Conservation (phyloP, 2,329 filamentous ascomycete species). For the Dactylellina haptotyla region DNA sequence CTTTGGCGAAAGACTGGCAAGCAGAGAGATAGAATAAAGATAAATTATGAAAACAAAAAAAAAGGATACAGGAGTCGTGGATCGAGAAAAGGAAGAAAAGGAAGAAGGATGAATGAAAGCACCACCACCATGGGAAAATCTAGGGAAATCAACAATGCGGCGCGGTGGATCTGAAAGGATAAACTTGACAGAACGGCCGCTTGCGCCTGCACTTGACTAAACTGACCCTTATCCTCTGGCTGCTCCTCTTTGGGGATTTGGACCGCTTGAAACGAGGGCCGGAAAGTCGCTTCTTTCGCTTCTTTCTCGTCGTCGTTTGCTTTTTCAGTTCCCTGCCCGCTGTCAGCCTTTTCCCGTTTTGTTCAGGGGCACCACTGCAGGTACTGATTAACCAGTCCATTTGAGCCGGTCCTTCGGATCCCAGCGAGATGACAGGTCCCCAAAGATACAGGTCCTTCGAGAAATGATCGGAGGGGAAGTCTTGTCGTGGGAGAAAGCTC, state of each 20-base stretch:
- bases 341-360: slow-evolving; percentile 51
- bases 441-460: neutral
- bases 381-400: slow-evolving; percentile 23
- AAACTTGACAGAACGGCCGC: slow-evolving; percentile 38
- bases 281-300: slow-evolving; percentile 50
- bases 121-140: slow-evolving; percentile 10
- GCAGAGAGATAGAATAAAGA: slow-evolving; percentile 5
- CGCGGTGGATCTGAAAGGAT: slow-evolving; percentile 46
- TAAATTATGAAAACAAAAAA: slow-evolving; percentile 22
- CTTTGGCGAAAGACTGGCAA: slow-evolving; percentile 20
- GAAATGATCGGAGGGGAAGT: neutral
- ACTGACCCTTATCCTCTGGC: slow-evolving; percentile 49
- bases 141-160: slow-evolving; percentile 9
- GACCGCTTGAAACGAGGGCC: slow-evolving; percentile 40
- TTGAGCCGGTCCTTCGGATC: slow-evolving; percentile 27
- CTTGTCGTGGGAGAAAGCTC: neutral
- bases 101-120: slow-evolving; percentile 16
- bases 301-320: slow-evolving; percentile 49
- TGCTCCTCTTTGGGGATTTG: slow-evolving; percentile 41
- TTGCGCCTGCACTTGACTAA: slow-evolving; percentile 14
- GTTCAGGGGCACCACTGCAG: slow-evolving; percentile 53
- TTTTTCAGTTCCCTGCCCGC: slow-evolving; percentile 41
- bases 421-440: slow-evolving; percentile 38
- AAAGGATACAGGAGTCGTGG: slow-evolving; percentile 17
- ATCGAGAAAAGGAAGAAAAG: slow-evolving; percentile 1